These are phyloP conservation scores for Globisporangium splendens DNA, from an alignment of 352 stramenopile species.

Conservation along the genomic window DNA sequence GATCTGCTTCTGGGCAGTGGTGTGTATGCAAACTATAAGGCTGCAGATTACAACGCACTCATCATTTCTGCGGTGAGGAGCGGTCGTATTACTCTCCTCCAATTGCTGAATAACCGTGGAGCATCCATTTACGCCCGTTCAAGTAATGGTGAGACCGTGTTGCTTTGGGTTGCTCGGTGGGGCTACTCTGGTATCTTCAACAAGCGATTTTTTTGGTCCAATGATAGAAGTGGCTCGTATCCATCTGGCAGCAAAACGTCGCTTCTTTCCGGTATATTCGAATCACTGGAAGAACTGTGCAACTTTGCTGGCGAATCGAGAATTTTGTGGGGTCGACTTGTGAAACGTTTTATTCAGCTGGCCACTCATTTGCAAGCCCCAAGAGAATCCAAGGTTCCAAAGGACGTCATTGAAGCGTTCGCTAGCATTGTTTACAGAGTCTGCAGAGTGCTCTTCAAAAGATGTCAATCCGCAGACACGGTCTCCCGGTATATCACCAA, in stretches of 20 bases:
- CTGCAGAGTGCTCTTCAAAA: slow-evolving; percentile 1
- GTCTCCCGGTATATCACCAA: slow-evolving; percentile 1
- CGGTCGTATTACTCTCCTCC: background rate
- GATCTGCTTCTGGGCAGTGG: background rate
- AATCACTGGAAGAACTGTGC: background rate
- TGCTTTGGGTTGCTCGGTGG: slow-evolving; percentile 2
- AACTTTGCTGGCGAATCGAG: background rate
- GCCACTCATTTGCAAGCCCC: background rate
- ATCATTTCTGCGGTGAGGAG: background rate
- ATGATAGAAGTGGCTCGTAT: background rate
- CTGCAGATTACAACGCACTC: background rate
- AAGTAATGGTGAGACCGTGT: slow-evolving; percentile 1
- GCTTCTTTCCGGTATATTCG: background rate
- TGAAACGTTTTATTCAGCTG: background rate
- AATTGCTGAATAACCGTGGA: background rate
- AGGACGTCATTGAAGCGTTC: background rate
- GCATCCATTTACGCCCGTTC: background rate
- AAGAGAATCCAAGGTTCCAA: too few relatives aligned
- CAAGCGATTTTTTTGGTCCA: background rate
- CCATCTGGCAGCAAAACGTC: background rate
- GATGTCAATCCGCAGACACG: background rate
- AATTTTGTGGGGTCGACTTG: background rate
- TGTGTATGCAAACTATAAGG: background rate
- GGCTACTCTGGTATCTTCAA: slow-evolving; percentile 1
- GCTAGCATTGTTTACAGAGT: slow-evolving; percentile 3